Base-by-base conservation (phyloP, 768 basidiomycete species). In the Macrocybe gigantea region DNA sequence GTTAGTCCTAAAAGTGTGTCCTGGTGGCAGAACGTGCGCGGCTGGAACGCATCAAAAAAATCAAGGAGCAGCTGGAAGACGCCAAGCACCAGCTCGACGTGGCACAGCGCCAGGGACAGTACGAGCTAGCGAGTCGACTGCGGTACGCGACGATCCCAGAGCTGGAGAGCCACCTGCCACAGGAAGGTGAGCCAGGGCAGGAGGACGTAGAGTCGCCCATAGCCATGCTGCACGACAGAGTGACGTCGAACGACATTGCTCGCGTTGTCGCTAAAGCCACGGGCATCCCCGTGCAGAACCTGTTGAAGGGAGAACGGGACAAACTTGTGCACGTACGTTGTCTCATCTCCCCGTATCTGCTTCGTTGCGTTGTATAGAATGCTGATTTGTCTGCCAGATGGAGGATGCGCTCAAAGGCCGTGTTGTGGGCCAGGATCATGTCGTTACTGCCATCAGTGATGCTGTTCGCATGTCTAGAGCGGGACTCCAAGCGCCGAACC, bases 391-490 rank as follows among this genome's bases (percentile, higher is more conserved):
- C 32, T 33, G 40, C 3, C 56, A 92, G 88, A 96, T 97, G 93
- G 94, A 97, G 62, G 85, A 88, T 33, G 68, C 75, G 0, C 74
- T 97, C 11, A 69, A 71, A 29, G 63, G 75, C 47, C 78, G 89
- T 0, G 87, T 98, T 6, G 85, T 98, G 3, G 93, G 95, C 1
- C 95, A 98, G 61, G 85, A 92, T 49, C 83, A 93, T 54, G 88
- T 92, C n/a, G 76, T 98, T 30, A 63, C 75, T 1, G 82, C 93
- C 5, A 81, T 96, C 53, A 85, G 87, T 49, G 88, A 96, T 56
- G 93, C 94, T 10, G 89, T 98, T 15, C 80, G 93, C 12, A 88
- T 97, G 44, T 95, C 93, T 31, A 82, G 94, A 43, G 90, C 93
- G 2, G 94, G 95, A 0, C 64, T 97, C 13, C 86, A 93, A 56